Evolutionary conservation across 2,329 filamentous ascomycete genomes (phyloP).

Genomic region (Colletotrichum lindemuthianum): DNA sequence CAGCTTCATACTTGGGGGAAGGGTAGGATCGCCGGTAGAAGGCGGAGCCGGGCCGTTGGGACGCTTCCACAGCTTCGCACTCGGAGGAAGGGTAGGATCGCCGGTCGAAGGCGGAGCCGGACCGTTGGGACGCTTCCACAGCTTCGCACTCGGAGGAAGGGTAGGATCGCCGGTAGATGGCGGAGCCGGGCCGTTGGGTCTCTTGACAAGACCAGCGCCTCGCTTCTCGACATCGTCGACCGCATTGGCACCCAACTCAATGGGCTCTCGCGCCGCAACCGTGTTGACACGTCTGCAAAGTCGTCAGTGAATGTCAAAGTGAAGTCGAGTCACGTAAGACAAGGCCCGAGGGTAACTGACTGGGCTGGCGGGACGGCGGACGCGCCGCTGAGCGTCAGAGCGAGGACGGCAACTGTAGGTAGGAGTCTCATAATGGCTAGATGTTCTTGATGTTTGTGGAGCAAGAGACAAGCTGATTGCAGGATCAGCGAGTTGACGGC

Average conservation of each 20-base stretch:
- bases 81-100: not conserved
- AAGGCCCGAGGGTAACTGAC: not conserved
- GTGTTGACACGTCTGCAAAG: not conserved
- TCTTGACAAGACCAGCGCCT: constrained; percentile 4
- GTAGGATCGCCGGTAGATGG: not conserved
- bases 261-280: not conserved
- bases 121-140: not conserved
- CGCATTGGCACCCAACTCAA: not conserved
- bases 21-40: not conserved
- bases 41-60: not conserved
- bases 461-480: too few species aligned
- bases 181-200: constrained; percentile 6
- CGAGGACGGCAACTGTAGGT: not conserved
- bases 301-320: not conserved
- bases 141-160: not conserved
- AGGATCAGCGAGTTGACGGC: too few species aligned
- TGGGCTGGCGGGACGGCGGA: not conserved
- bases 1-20: not conserved
- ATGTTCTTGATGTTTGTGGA: too few species aligned
- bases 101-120: not conserved
- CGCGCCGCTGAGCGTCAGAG: not conserved
- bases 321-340: not conserved
- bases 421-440: not conserved
- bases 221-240: not conserved
- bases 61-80: not conserved